A percentile compares a stretch with the other conserved stretches of the same genome.
phyloP scores from a whole-genome alignment of 495 filamentous ascomycete genomes.

The Penicillium coffeae region DNA sequence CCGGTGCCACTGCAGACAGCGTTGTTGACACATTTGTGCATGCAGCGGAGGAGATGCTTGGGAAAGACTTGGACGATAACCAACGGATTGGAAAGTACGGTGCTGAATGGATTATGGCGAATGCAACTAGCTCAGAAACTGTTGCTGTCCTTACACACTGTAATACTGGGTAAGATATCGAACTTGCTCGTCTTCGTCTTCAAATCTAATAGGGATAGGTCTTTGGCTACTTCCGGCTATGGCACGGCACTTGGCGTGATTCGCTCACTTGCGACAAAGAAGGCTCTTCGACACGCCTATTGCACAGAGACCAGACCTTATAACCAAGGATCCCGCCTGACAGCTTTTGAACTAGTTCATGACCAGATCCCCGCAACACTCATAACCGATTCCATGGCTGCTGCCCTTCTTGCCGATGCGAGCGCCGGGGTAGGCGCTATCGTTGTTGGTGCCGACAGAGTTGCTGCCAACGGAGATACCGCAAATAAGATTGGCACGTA shows the following conservation, averaged over 20 bases:
- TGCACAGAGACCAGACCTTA: constrained; percentile 97
- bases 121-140: constrained; percentile 37
- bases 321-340: constrained; percentile 93
- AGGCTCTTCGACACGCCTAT: constrained; percentile 71
- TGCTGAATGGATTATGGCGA: constrained; percentile 70
- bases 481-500: constrained; percentile 99
- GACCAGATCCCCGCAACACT: constrained; percentile 90
- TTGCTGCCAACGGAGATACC: constrained; percentile 94
- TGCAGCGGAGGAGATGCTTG: constrained; percentile 81
- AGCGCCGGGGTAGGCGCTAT: constrained; percentile 69
- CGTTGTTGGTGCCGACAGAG: constrained; percentile 90
- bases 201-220: constrained; percentile 42
- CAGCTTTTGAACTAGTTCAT: constrained; percentile 91
- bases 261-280: constrained; percentile 67
- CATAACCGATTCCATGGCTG: constrained; percentile 96
- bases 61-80: constrained; percentile 84
- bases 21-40: constrained; percentile 65
- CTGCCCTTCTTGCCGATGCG: constrained; percentile 65
- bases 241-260: constrained; percentile 94
- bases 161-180: constrained; percentile 91
- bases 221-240: constrained; percentile 92
- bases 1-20: constrained; percentile 34
- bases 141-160: constrained; percentile 88
- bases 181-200: constrained; percentile 5
- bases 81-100: constrained; percentile 77